phyloP scores from a whole-genome alignment of 1,284 basidiomycete genomes.

The Sporisorium exsertum region DNA sequence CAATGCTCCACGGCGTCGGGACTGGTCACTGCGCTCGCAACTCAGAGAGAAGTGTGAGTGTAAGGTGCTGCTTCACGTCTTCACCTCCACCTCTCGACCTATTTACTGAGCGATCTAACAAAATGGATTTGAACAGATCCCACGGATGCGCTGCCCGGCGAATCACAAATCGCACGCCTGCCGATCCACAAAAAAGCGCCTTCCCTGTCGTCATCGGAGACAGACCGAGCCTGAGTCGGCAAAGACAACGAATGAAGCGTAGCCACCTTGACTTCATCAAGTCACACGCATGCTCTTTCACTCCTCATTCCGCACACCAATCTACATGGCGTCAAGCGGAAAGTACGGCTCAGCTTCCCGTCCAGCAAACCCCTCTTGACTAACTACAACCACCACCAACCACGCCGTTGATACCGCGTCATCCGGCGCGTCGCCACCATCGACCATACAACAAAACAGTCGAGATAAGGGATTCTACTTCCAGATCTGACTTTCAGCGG shows the following conservation, averaged over 20 bases:
- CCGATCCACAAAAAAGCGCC: not conserved
- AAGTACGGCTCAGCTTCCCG: not conserved
- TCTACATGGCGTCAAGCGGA: not conserved
- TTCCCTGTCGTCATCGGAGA: conserved; percentile 2
- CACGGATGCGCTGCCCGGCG: not conserved
- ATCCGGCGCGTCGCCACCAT: not conserved
- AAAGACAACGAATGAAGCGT: not conserved
- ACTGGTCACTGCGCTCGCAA: not conserved
- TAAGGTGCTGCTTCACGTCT: not conserved
- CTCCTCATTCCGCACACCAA: not conserved
- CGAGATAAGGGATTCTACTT: not conserved
- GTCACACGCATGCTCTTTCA: not conserved
- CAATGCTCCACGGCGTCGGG: not conserved
- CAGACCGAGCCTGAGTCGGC: not conserved
- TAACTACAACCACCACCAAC: not conserved
- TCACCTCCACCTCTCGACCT: not conserved
- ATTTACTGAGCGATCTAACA: not conserved
- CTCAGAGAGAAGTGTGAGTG: not conserved
- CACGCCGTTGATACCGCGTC: not conserved
- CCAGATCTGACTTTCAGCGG: no score
- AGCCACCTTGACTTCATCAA: not conserved
- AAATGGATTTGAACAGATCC: not conserved
- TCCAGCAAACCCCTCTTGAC: not conserved
- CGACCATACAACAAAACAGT: not conserved
- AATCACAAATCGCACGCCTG: conserved; percentile 12